Evolutionary conservation across 2,329 filamentous ascomycete species (phyloP).

Genomic region (Shiraia bambusicola): DNA sequence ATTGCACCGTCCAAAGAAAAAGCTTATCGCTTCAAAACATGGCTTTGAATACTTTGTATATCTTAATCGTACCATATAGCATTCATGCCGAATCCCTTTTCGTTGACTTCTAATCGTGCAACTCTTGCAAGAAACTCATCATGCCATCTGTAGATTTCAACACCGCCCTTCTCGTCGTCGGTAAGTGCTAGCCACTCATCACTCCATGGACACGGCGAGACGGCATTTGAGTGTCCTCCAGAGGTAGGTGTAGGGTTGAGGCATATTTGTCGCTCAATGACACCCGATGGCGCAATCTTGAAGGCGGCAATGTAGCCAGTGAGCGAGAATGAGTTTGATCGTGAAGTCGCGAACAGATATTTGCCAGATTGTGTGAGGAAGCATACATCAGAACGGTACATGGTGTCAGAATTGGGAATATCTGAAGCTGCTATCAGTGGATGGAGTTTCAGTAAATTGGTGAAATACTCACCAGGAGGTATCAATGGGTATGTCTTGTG

Average conservation of each 20-base stretch:
- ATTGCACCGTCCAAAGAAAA: background rate
- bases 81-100: constrained; percentile 95
- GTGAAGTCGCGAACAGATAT: constrained; percentile 83
- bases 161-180: constrained; percentile 82
- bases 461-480: constrained; percentile 64
- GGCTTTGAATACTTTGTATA: background rate
- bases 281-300: constrained; percentile 66
- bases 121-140: constrained; percentile 79
- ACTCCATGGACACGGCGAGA: constrained; percentile 78
- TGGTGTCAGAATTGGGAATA: constrained; percentile 53
- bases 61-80: constrained; percentile 88
- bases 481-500: constrained; percentile 76
- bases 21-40: constrained; percentile 2
- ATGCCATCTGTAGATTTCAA: constrained; percentile 86
- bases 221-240: constrained; percentile 84
- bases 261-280: constrained; percentile 75
- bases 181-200: constrained; percentile 90
- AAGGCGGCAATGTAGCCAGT: constrained; percentile 85
- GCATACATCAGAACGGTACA: constrained; percentile 86
- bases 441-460: background rate
- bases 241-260: constrained; percentile 83
- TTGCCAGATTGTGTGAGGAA: constrained; percentile 66
- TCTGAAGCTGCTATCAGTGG: constrained; percentile 18
- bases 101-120: constrained; percentile 72
- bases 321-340: constrained; percentile 72